phyloP scores from a whole-genome alignment of 441 rosid genomes.

The Viola pubescens region DNA sequence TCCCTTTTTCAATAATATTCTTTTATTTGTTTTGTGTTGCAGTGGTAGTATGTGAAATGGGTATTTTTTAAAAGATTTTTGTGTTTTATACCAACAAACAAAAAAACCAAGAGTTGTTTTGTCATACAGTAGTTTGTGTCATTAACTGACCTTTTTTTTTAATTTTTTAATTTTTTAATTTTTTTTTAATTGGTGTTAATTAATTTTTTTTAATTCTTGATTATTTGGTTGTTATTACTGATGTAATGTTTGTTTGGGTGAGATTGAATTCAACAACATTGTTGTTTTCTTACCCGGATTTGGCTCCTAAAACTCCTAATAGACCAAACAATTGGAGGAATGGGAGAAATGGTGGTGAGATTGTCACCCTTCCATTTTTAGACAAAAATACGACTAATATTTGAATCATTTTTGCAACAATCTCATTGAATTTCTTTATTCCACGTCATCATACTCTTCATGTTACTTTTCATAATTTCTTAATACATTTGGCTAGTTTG shows the following conservation, averaged over 20 bases:
- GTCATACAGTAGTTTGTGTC: constrained; percentile 24
- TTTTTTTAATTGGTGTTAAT: constrained; percentile 1
- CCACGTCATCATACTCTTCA: too few species aligned
- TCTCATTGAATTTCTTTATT: too few species aligned
- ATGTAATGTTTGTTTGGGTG: constrained; percentile 14
- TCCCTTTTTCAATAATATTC: background rate
- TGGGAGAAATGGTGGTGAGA: constrained; percentile 31
- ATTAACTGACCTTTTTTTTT: constrained; percentile 21
- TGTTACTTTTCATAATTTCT: too few species aligned
- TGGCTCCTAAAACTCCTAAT: constrained; percentile 60
- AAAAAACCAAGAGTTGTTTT: constrained; percentile 15
- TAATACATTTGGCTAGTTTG: too few species aligned
- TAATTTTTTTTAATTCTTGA: constrained; percentile 12
- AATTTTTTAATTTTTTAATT: constrained; percentile 12
- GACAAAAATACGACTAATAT: background rate
- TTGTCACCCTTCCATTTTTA: constrained; percentile 34
- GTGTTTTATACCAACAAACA: background rate
- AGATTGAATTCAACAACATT: constrained; percentile 25
- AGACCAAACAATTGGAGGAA: constrained; percentile 68
- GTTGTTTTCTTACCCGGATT: constrained; percentile 39
- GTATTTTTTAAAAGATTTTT: constrained; percentile 18
- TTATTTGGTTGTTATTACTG: constrained; percentile 1
- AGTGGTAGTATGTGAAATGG: constrained; percentile 13
- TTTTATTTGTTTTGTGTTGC: background rate
- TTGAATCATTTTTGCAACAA: too few species aligned